Conservation (phyloP, 2,329 filamentous ascomycete species). For the Trichoderma atroviride region DNA sequence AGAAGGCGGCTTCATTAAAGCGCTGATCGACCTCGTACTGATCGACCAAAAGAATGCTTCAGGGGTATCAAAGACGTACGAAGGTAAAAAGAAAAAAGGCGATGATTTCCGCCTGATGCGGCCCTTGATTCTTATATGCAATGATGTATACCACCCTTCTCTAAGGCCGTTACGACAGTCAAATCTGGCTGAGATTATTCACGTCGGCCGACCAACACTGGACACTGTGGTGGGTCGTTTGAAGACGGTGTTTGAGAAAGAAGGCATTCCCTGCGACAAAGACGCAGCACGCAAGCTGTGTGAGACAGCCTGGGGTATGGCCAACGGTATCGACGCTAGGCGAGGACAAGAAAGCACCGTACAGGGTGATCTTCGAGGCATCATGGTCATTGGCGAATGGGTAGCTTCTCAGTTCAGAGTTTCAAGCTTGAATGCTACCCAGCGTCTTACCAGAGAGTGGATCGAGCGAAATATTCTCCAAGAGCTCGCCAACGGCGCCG, state of each 20-base stretch:
- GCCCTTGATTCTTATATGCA: slow-evolving; percentile 92
- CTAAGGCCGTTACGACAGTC: slow-evolving; percentile 85
- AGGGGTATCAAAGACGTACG: slow-evolving; percentile 33
- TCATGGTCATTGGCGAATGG: slow-evolving; percentile 89
- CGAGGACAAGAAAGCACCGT: slow-evolving; percentile 69
- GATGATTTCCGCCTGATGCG: slow-evolving; percentile 87
- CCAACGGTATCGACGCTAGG: slow-evolving; percentile 68
- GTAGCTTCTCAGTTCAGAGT: slow-evolving; percentile 71
- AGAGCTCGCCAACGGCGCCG: slow-evolving; percentile 70
- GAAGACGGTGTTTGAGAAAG: slow-evolving; percentile 82
- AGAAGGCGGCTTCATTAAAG: slow-evolving; percentile 94
- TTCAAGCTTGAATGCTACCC: slow-evolving; percentile 43
- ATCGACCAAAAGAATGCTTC: slow-evolving; percentile 78
- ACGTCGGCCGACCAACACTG: slow-evolving; percentile 84
- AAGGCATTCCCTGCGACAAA: slow-evolving; percentile 83
- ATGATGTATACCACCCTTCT: slow-evolving; percentile 92
- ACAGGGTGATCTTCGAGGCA: slow-evolving; percentile 74
- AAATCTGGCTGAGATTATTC: slow-evolving; percentile 82
- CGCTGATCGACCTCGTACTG: slow-evolving; percentile 85
- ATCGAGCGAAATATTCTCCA: slow-evolving; percentile 71
- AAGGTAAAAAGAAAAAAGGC: slow-evolving; percentile 62
- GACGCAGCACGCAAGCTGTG: slow-evolving; percentile 86
- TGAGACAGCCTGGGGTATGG: slow-evolving; percentile 81
- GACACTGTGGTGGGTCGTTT: slow-evolving; percentile 83
- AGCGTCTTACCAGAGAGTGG: slow-evolving; percentile 71